Percentiles rank a stretch among this genome's conserved stretches.
These are phyloP conservation scores for Fusarium albosuccineum DNA, from an alignment of 2,329 filamentous ascomycete genomes.

Conservation along the genomic window DNA sequence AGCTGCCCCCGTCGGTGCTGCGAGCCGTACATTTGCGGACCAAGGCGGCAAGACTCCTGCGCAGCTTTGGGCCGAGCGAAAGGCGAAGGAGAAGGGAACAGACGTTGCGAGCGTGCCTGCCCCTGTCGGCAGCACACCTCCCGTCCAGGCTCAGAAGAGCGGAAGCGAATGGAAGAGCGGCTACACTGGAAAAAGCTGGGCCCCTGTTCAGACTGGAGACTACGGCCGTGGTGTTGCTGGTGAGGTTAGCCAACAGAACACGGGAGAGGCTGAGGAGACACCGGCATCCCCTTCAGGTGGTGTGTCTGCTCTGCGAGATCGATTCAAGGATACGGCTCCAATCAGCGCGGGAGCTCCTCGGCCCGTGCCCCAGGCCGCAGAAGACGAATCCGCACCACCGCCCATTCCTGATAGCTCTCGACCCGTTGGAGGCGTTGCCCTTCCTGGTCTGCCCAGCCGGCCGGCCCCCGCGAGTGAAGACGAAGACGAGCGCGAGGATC, in stretches of 20 bases:
- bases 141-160: conserved; percentile 76
- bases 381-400: conserved; percentile 64
- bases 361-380: conserved; percentile 53
- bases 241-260: conserved; percentile 68
- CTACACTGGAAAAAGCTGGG: conserved; percentile 92
- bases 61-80: conserved; percentile 97
- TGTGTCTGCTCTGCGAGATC: conserved; percentile 81
- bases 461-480: conserved; percentile 63
- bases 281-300: conserved; percentile 71
- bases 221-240: conserved; percentile 72
- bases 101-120: conserved; percentile 56
- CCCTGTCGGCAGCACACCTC: conserved; percentile 56
- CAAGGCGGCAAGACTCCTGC: conserved; percentile 96
- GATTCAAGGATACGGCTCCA: conserved; percentile 82
- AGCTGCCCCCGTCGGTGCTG: conserved; percentile 75
- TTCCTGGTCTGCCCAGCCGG: conserved; percentile 79
- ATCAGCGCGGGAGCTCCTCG: conserved; percentile 66
- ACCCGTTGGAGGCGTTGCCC: conserved; percentile 80
- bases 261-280: conserved; percentile 68
- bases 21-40: conserved; percentile 94
- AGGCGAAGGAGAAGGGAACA: conserved; percentile 80
- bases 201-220: conserved; percentile 77
- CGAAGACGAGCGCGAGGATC: conserved; percentile 66
- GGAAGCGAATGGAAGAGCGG: conserved; percentile 90
- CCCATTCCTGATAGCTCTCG: conserved; percentile 72